Evolutionary conservation across 208 protist genomes (phyloP).

Genomic region (Crithidia mellificae): DNA sequence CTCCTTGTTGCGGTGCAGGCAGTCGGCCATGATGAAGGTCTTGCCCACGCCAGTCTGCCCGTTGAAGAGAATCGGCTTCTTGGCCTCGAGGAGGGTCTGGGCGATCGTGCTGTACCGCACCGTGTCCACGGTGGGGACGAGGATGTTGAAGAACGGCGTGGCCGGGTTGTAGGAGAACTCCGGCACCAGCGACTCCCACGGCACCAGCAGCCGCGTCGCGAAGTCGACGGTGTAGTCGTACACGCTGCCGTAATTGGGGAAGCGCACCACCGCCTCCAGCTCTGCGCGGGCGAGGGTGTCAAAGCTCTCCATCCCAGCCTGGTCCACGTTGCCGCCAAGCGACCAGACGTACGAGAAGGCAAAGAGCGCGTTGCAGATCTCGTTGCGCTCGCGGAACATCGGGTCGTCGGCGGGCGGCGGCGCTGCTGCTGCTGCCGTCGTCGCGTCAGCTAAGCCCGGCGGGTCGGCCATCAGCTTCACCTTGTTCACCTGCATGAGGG

Average conservation of each 20-base stretch:
- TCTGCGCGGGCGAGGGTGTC: conserved; percentile 82
- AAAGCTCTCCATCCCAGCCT: conserved; percentile 88
- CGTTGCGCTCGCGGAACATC: conserved; percentile 84
- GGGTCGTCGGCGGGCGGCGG: conserved; percentile 49
- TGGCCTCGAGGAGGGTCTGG: conserved; percentile 80
- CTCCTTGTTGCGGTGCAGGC: conserved; percentile 76
- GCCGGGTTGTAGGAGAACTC: conserved; percentile 82
- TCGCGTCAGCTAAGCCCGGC: conserved; percentile 22
- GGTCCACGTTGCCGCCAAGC: conserved; percentile 94
- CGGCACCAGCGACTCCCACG: conserved; percentile 82
- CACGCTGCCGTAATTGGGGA: conserved; percentile 89
- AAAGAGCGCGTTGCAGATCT: conserved; percentile 90
- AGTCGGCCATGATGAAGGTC: conserved; percentile 92
- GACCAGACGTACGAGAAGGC: conserved; percentile 97
- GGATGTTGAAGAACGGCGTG: conserved; percentile 95
- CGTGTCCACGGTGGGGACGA: conserved; percentile 97
- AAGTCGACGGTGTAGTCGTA: conserved; percentile 96
- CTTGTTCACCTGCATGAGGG: conserved; percentile 74
- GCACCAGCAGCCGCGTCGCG: conserved; percentile 67
- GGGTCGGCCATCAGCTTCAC: conserved; percentile 81
- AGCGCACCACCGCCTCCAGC: conserved; percentile 83
- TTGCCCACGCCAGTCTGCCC: conserved; percentile 97
- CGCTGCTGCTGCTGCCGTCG: too few species aligned
- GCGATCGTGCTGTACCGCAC: conserved; percentile 94
- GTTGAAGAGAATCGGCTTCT: conserved; percentile 94